Evolutionary conservation across 192 early-diverging fungal genomes (phyloP).

Genomic region (Coemansia sp.): DNA sequence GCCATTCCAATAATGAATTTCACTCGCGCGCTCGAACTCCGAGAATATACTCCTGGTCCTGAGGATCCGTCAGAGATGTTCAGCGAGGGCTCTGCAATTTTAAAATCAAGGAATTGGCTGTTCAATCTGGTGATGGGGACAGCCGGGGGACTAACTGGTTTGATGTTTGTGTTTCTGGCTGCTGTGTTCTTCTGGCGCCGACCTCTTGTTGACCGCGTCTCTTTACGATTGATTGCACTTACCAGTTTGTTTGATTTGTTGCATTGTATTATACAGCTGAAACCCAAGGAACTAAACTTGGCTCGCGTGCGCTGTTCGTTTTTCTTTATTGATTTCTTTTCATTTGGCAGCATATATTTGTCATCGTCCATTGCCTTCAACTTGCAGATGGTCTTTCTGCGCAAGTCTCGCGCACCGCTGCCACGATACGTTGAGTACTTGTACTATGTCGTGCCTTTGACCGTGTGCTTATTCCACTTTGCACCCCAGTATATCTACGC

Average conservation of each 20-base stretch:
- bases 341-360: constrained; percentile 21
- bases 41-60: too few species aligned
- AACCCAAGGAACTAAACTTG: not conserved
- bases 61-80: too few species aligned
- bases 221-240: too few species aligned
- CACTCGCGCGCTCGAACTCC: too few species aligned
- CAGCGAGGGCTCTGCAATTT: too few species aligned
- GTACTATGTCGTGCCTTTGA: constrained; percentile 28
- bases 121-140: too few species aligned
- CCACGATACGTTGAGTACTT: constrained; percentile 34
- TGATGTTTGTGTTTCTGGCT: too few species aligned
- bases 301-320: not conserved
- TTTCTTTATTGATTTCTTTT: constrained; percentile 24
- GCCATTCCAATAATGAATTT: too few species aligned
- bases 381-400: constrained; percentile 38
- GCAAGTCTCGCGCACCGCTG: constrained; percentile 13
- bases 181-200: too few species aligned
- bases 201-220: too few species aligned
- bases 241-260: constrained; percentile 21
- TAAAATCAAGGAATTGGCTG: too few species aligned
- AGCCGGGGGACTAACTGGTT: too few species aligned
- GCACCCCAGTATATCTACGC: constrained; percentile 21
- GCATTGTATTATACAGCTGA: constrained; percentile 15
- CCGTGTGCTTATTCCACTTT: constrained; percentile 9
- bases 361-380: constrained; percentile 43